A percentile compares a stretch with the other conserved stretches of the same genome.
Conservation (phyloP, 306 rosid genomes). For the Calophaca sinica region DNA sequence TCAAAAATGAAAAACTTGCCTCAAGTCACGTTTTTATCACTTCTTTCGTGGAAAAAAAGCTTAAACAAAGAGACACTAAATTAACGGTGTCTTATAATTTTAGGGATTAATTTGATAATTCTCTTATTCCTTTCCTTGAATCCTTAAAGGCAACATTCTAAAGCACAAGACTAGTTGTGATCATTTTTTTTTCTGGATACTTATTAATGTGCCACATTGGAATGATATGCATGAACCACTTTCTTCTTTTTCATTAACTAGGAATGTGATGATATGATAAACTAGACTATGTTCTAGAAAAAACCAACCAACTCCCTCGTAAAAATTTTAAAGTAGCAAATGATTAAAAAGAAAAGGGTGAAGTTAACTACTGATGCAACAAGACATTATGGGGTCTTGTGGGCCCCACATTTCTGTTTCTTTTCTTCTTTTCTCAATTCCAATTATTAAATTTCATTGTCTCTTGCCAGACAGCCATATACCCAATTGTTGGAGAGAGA, state of each 20-base stretch:
- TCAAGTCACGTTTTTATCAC: too few relatives aligned
- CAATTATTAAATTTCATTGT: slow-evolving; percentile 70
- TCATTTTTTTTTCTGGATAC: not conserved
- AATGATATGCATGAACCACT: slow-evolving; percentile 53
- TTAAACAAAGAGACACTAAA: too few relatives aligned
- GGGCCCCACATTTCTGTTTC: slow-evolving; percentile 68
- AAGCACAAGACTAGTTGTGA: not conserved
- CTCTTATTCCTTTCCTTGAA: too few relatives aligned
- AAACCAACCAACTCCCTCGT: slow-evolving; percentile 46
- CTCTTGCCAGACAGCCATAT: slow-evolving; percentile 82
- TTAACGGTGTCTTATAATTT: too few relatives aligned
- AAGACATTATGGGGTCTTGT: slow-evolving; percentile 69
- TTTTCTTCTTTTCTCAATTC: slow-evolving; percentile 57
- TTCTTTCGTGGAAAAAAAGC: too few relatives aligned
- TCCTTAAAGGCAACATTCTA: slow-evolving; percentile 26
- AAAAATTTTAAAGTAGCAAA: slow-evolving; percentile 53
- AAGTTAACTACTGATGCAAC: slow-evolving; percentile 69
- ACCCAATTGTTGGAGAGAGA: slow-evolving; percentile 78
- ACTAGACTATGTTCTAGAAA: slow-evolving; percentile 47
- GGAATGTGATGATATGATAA: slow-evolving; percentile 39
- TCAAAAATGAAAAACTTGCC: too few relatives aligned
- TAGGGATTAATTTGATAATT: too few relatives aligned
- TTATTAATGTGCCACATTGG: not conserved
- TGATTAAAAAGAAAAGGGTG: slow-evolving; percentile 62
- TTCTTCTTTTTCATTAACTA: slow-evolving; percentile 44